Evolutionary conservation across 495 filamentous ascomycete species (phyloP).

Genomic region (Hyphodiscus hymeniophilus): DNA sequence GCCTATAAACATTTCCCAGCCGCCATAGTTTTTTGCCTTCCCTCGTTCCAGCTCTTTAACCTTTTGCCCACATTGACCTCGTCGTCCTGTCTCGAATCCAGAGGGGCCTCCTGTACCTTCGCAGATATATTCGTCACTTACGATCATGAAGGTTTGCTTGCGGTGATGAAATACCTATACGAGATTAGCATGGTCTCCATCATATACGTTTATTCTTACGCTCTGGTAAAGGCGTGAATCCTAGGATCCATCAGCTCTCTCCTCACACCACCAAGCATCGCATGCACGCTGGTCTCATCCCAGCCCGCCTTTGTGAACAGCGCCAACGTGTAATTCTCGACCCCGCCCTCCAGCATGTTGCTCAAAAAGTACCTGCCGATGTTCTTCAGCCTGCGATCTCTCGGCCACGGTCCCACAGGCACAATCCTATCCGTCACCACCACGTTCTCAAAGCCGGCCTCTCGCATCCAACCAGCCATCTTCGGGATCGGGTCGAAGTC

Average conservation of each 20-base stretch:
- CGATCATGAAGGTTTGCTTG: too few species aligned
- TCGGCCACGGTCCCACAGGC: constrained; percentile 43
- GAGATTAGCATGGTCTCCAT: too few species aligned
- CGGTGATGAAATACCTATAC: too few species aligned
- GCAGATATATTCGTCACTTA: too few species aligned
- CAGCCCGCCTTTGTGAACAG: constrained; percentile 6
- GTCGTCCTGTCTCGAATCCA: too few species aligned
- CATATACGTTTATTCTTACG: too few species aligned
- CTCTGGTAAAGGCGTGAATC: constrained; percentile 5
- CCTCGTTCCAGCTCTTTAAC: too few species aligned
- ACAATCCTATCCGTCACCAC: constrained; percentile 31
- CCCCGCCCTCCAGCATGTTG: constrained; percentile 5
- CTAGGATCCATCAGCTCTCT: constrained; percentile 6
- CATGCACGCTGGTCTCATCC: constrained; percentile 4
- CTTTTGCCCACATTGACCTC: too few species aligned
- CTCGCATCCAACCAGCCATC: constrained; percentile 33
- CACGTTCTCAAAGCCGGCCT: constrained; percentile 47
- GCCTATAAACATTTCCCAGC: too few species aligned
- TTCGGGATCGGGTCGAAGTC: constrained; percentile 30
- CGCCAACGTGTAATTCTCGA: constrained; percentile 3
- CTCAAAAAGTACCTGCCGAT: constrained; percentile 5
- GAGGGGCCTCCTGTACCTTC: too few species aligned
- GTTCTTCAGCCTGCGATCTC: constrained; percentile 2
- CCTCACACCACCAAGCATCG: constrained; percentile 4
- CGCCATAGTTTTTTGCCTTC: too few species aligned